Conservation (phyloP, 2,329 filamentous ascomycete genomes). For the Fusarium neocosmosporiellum region DNA sequence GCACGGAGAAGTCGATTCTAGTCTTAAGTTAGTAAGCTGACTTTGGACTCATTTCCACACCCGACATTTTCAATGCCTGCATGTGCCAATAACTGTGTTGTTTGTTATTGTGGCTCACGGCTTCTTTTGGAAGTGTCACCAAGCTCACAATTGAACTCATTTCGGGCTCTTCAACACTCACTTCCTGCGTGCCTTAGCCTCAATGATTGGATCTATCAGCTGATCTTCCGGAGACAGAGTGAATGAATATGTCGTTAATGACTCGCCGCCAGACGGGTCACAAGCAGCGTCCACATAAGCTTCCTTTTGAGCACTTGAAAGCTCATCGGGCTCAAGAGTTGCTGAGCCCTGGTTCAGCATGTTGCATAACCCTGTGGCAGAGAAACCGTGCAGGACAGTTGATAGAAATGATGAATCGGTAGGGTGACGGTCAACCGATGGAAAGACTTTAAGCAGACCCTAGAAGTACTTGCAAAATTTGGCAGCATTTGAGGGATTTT, state of each 20-base stretch:
- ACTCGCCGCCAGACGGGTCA: background rate
- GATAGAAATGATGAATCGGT: background rate
- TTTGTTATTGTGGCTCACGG: conserved; percentile 59
- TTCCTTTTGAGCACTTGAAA: background rate
- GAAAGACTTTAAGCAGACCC: background rate
- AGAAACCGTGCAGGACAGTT: background rate
- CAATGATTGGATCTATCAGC: background rate
- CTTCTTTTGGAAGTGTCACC: too few relatives aligned
- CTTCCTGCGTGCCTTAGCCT: conserved; percentile 2
- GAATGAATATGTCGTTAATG: background rate
- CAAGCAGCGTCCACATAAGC: background rate
- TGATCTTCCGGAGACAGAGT: background rate
- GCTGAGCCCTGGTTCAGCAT: background rate
- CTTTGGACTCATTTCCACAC: too few relatives aligned
- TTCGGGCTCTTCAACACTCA: background rate
- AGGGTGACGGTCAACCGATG: background rate
- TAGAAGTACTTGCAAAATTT: background rate
- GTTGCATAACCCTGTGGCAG: background rate
- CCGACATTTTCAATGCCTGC: too few relatives aligned
- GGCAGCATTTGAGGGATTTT: background rate
- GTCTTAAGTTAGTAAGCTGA: background rate
- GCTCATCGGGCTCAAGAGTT: background rate
- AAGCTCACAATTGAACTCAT: too few relatives aligned
- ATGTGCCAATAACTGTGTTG: too few relatives aligned
- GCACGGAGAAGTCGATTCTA: conserved; percentile 59